Evolutionary conservation across 176 grass and related monocot species (phyloP), one percentile per base, ranked within the genome.

Genomic region (Juncus inflexus): DNA sequence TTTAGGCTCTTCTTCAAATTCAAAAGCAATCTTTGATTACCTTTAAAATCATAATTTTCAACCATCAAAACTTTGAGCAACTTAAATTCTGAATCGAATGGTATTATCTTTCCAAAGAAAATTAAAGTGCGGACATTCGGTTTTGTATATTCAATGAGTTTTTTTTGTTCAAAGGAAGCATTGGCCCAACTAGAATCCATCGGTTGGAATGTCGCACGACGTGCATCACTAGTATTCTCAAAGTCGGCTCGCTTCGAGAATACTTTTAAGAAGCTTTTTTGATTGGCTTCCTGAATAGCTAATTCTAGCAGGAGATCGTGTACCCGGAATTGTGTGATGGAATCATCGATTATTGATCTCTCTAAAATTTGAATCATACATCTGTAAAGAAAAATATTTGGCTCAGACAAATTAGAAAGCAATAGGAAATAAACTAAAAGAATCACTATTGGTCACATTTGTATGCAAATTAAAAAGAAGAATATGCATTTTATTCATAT

Each of bases 281-380:
- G 4, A 3, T 55, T 40, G 35, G 65, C 49, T 69, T 69, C 11
- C 0, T 4, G 19, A n/a, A 69, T 55, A 40, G 65, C 15, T n/a
- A 69, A 2, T 0, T 69, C 28, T 3, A 5, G 50, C n/a, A 69
- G 0, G 38, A 69, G 65, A 55, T 69, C 65, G 7, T 69, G 65
- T 3, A 55, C 53, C n/a, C 0, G 9, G 10, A 11, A 69, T 6
- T 8, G 4, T 38, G 35, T 53, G 19, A 10, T 53, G 5, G 3
- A 1, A 55, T 11, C 50, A 40, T n/a, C n/a, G n/a, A 12, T 69
- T 12, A 2, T 13, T 1, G 50, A 9, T 16, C 38, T 40, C 14
- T 55, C 0, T 7, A 7, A 37, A 16, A 53, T 19, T 15, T 55
- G 10, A 40, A 69, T n/a, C 50, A 69, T 14, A 7, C 35, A 69